These are phyloP conservation scores for Pulveroboletus sp. DNA, from an alignment of 768 basidiomycete species.

Conservation along the genomic window DNA sequence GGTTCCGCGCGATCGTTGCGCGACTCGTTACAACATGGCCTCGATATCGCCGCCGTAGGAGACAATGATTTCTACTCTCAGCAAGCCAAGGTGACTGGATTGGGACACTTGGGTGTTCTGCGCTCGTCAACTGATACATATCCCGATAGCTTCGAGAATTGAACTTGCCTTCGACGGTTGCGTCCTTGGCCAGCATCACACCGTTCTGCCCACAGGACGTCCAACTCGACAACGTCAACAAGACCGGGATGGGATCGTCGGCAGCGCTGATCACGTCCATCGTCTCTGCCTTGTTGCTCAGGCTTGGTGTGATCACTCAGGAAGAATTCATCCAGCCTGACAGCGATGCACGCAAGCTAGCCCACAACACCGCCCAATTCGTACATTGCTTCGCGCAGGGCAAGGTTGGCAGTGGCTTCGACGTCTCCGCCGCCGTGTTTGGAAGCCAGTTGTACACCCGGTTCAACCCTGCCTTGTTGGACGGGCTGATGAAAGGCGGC, in stretches of 20 bases:
- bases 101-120: background rate
- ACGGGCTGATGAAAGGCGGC: constrained; percentile 19
- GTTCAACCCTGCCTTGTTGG: constrained; percentile 60
- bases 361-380: constrained; percentile 93
- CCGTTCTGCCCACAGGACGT: constrained; percentile 76
- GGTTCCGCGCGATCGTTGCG: constrained; percentile 43
- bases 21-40: constrained; percentile 45
- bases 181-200: constrained; percentile 63
- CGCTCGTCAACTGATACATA: constrained; percentile 4
- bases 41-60: constrained; percentile 82
- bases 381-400: constrained; percentile 96
- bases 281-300: constrained; percentile 79
- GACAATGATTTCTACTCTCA: constrained; percentile 99
- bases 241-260: constrained; percentile 96
- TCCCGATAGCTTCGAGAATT: constrained; percentile 56
- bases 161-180: constrained; percentile 58
- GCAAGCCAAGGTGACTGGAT: constrained; percentile 60
- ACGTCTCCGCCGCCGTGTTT: constrained; percentile 90
- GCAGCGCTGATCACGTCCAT: constrained; percentile 97
- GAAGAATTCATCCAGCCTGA: constrained; percentile 44
- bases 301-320: constrained; percentile 59
- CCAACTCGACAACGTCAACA: constrained; percentile 80
- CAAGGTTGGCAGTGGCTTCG: constrained; percentile 97
- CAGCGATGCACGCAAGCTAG: constrained; percentile 53
- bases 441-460: constrained; percentile 93